Base-by-base conservation (phyloP, 306 rosid genomes). In the Prunus dulcis region DNA sequence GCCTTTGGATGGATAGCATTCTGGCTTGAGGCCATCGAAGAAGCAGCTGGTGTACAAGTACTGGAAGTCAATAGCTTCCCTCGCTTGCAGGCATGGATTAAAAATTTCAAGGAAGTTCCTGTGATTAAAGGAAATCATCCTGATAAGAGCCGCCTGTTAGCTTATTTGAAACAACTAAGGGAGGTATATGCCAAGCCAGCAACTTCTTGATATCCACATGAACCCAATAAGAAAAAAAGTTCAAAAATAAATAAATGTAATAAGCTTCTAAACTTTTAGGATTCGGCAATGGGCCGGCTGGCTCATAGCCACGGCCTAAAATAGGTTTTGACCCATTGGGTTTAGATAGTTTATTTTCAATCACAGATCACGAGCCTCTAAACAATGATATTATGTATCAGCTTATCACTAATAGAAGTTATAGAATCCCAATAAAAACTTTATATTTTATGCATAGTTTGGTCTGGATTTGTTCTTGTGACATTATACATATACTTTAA, bases 61-160 rank as follows among this genome's bases (percentile, higher is more conserved):
- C 10, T 68, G 13, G 56, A 76, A 25, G 47, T 14, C 11, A 30
- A 67, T 27, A 3, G 13, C 15, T 56, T 76, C 14, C 80, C 80
- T 67, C 74, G 75, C 23, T 46, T 69, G 14, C 47, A 25, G n/a
- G 80, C 75, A 45, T 77, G 74, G 80, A 77, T 77, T 28, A 28
- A 67, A 55, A 77, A 58, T 17, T 77, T 77, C 60, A 69, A 58
- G 34, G 58, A 58, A 32, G 6, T 58, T 2, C 69, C 49, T 12
- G 52, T 28, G 25, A 55, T 64, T 10, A 34, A 81, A 72, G 45
- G 22, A 12, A 71, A 56, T 20, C 73, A 61, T 57, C 71, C 43
- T 4, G 51, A 66, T 57, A 25, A 57, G 28, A 64, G 46, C 71
- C 64, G 61, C 38, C 4, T 73, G 46, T 41, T 67, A n/a, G 72